A percentile compares a stretch with the other conserved stretches of the same genome.
Evolutionary conservation across 345 rosid species (phyloP).

Genomic region (Citropsis articulata): DNA sequence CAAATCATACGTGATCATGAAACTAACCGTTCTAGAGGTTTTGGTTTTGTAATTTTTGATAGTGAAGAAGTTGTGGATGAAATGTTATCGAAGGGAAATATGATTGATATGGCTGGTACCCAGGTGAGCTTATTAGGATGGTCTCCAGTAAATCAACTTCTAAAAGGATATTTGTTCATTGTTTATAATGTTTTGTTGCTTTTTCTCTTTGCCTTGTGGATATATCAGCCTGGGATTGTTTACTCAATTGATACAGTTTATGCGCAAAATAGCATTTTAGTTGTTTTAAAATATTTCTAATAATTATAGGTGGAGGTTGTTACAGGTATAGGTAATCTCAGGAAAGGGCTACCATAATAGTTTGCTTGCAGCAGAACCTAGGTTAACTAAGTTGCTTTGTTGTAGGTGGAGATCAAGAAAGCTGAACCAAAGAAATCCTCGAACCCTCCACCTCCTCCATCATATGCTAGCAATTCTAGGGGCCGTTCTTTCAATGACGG

Average conservation of each 20-base stretch:
- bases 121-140: slow-evolving; percentile 64
- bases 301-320: slow-evolving; percentile 29
- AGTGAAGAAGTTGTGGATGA: slow-evolving; percentile 82
- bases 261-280: neutral
- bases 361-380: slow-evolving; percentile 53
- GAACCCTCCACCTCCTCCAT: slow-evolving; percentile 82
- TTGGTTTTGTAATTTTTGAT: slow-evolving; percentile 91
- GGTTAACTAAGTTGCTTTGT: slow-evolving; percentile 95
- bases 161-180: slow-evolving; percentile 6
- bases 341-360: slow-evolving; percentile 40
- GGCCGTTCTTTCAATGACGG: slow-evolving; percentile 60
- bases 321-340: slow-evolving; percentile 34
- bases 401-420: slow-evolving; percentile 99
- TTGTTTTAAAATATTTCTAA: neutral
- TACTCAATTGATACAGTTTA: neutral
- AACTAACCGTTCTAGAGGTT: slow-evolving; percentile 84
- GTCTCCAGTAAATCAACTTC: slow-evolving; percentile 23
- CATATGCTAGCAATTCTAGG: slow-evolving; percentile 77
- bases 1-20: slow-evolving; percentile 92
- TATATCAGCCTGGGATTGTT: neutral
- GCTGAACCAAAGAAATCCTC: slow-evolving; percentile 99
- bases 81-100: slow-evolving; percentile 74
- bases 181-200: neutral
- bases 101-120: slow-evolving; percentile 91
- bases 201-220: neutral